Evolutionary conservation across 179 eudicot species (phyloP).

Genomic region (Silene coronaria): DNA sequence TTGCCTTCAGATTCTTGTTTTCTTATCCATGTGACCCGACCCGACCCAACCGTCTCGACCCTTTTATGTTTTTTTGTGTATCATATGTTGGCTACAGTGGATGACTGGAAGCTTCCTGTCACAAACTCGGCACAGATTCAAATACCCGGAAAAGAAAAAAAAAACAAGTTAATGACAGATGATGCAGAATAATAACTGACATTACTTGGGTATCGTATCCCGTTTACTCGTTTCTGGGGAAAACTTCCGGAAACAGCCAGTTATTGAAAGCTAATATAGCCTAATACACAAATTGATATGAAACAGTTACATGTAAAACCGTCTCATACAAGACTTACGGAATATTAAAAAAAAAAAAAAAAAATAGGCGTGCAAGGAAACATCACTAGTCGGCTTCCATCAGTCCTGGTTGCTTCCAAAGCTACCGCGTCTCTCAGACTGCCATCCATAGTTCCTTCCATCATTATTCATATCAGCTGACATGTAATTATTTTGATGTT

Average conservation of each 20-base stretch:
- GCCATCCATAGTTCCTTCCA: constrained; percentile 52
- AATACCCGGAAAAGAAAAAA: too few species aligned
- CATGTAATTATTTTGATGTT: constrained; percentile 40
- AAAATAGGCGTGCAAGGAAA: background rate
- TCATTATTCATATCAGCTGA: constrained; percentile 44
- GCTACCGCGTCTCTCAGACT: constrained; percentile 46
- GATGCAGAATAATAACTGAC: too few species aligned
- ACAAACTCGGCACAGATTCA: too few species aligned
- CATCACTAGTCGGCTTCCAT: background rate
- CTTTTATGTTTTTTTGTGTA: background rate
- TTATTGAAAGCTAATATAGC: too few species aligned
- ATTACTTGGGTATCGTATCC: too few species aligned
- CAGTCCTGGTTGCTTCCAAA: constrained; percentile 44
- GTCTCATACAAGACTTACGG: background rate
- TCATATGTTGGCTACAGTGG: background rate
- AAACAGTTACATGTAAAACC: background rate
- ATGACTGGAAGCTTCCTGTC: background rate
- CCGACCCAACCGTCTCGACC: too few species aligned
- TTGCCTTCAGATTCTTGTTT: constrained; percentile 14
- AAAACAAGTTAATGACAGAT: too few species aligned
- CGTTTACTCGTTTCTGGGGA: too few species aligned
- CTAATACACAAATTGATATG: background rate
- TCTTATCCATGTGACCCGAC: constrained; percentile 20
- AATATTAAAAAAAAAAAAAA: background rate
- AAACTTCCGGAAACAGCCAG: too few species aligned